Conservation (phyloP, 805 yeast species). For the Kluyveromyces lactis region DNA sequence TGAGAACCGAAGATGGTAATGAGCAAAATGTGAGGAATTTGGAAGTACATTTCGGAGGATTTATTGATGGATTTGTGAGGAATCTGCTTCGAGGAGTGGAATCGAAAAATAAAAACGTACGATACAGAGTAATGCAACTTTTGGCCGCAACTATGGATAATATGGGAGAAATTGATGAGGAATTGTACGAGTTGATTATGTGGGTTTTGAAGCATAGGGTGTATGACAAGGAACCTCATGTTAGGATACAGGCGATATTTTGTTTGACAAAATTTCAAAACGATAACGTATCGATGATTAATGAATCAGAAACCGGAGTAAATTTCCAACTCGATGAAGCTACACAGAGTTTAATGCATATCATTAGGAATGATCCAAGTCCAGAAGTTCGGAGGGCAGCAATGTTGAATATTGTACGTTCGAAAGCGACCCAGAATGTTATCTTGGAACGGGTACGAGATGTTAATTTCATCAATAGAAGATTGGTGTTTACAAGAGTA, state of each 20-base stretch:
- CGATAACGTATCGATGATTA: constrained; percentile 24
- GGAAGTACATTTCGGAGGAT: constrained; percentile 27
- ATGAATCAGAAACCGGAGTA: constrained; percentile 24
- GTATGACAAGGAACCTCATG: constrained; percentile 65
- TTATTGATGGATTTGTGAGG: constrained; percentile 51
- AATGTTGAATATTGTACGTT: constrained; percentile 57
- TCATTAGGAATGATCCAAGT: constrained; percentile 68
- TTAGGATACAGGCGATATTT: constrained; percentile 77
- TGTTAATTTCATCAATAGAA: constrained; percentile 58
- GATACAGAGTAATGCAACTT: constrained; percentile 73
- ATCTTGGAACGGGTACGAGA: constrained; percentile 81
- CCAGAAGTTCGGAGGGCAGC: constrained; percentile 89
- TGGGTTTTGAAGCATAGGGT: constrained; percentile 55
- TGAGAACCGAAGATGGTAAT: constrained; percentile 17
- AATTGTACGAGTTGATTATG: constrained; percentile 53
- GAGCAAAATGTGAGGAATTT: constrained; percentile 33
- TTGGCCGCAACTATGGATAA: constrained; percentile 63
- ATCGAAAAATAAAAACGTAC: constrained; percentile 65
- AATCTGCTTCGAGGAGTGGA: constrained; percentile 73
- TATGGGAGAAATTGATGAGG: constrained; percentile 68
- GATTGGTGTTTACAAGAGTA: constrained; percentile 60
- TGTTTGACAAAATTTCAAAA: constrained; percentile 74
- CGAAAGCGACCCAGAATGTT: constrained; percentile 42
- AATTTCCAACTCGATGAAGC: constrained; percentile 36
- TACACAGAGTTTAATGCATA: constrained; percentile 37